Percentiles rank a stretch among this genome's conserved stretches.
phyloP scores from a whole-genome alignment of 805 yeast genomes.

The Candida dajiaensis region DNA sequence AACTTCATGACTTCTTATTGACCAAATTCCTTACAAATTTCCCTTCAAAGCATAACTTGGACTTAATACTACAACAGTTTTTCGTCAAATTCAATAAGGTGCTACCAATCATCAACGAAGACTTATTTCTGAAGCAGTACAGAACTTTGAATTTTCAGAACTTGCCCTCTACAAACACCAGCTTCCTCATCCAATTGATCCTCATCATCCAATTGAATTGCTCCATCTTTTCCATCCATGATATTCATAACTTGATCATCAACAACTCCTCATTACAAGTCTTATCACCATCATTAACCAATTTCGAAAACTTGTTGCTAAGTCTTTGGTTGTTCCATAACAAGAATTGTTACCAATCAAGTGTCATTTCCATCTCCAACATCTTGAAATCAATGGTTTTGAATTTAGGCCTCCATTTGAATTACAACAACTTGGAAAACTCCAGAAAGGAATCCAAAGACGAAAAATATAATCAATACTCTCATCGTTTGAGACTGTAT shows the following conservation, averaged over 20 bases:
- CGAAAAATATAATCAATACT: slow-evolving; percentile 8
- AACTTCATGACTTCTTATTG: slow-evolving; percentile 5
- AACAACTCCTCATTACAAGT: slow-evolving; percentile 10
- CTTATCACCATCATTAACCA: slow-evolving; percentile 9
- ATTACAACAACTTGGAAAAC: slow-evolving; percentile 13
- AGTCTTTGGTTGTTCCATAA: slow-evolving; percentile 22
- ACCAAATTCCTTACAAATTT: slow-evolving; percentile 19
- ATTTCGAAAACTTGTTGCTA: slow-evolving; percentile 20
- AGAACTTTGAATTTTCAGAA: slow-evolving; percentile 7
- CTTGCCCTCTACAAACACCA: not conserved
- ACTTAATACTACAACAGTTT: slow-evolving; percentile 21
- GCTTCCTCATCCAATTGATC: slow-evolving; percentile 38
- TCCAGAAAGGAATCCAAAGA: slow-evolving; percentile 18
- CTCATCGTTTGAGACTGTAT: slow-evolving; percentile 32
- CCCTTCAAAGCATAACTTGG: slow-evolving; percentile 24
- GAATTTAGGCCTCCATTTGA: slow-evolving; percentile 24
- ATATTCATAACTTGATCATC: slow-evolving; percentile 20
- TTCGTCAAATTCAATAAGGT: slow-evolving; percentile 20
- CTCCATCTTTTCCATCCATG: slow-evolving; percentile 24
- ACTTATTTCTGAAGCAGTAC: slow-evolving; percentile 18
- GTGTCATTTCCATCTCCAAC: slow-evolving; percentile 18
- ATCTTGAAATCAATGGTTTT: slow-evolving; percentile 17
- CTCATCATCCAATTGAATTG: slow-evolving; percentile 28
- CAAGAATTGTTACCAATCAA: slow-evolving; percentile 22
- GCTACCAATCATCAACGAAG: slow-evolving; percentile 24